Conservation (phyloP, 495 filamentous ascomycete species). For the Aspergillus sparsus region DNA sequence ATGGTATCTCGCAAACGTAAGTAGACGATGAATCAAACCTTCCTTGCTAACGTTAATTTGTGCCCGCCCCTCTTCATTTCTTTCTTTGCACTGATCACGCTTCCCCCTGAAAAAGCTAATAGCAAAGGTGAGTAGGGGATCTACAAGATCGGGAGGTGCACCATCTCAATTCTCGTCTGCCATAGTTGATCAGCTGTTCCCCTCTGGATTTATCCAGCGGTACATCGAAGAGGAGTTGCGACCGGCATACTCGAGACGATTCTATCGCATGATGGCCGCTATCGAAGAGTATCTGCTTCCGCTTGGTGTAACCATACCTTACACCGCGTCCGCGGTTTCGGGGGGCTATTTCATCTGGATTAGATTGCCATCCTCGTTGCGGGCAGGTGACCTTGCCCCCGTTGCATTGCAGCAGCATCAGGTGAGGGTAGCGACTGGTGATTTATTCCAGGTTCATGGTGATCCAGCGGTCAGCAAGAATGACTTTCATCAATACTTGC, state of each 20-base stretch:
- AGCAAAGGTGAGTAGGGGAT: slow-evolving; percentile 50
- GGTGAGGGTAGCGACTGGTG: slow-evolving; percentile 63
- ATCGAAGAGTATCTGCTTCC: slow-evolving; percentile 58
- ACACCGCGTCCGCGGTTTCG: slow-evolving; percentile 31
- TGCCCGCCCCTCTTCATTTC: neutral
- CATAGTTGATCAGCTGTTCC: slow-evolving; percentile 61
- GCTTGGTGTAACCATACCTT: slow-evolving; percentile 56
- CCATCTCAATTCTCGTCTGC: slow-evolving; percentile 71
- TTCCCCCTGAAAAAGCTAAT: slow-evolving; percentile 5
- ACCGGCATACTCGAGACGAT: slow-evolving; percentile 58
- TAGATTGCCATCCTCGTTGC: slow-evolving; percentile 53
- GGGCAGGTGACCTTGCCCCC: slow-evolving; percentile 54
- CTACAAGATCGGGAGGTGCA: slow-evolving; percentile 71
- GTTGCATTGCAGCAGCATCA: slow-evolving; percentile 45
- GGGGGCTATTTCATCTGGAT: slow-evolving; percentile 89
- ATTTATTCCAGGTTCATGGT: slow-evolving; percentile 65
- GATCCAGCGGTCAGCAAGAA: slow-evolving; percentile 43
- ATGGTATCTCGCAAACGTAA: slow-evolving; percentile 66
- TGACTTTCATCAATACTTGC: slow-evolving; percentile 55
- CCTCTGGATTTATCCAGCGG: slow-evolving; percentile 47
- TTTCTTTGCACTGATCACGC: neutral
- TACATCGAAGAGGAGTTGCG: slow-evolving; percentile 53
- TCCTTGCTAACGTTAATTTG: neutral
- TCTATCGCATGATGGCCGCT: slow-evolving; percentile 51
- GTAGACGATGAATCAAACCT: slow-evolving; percentile 20